These are phyloP conservation scores for Dipteronia sinensis DNA, from an alignment of 345 rosid genomes.

Conservation along the genomic window DNA sequence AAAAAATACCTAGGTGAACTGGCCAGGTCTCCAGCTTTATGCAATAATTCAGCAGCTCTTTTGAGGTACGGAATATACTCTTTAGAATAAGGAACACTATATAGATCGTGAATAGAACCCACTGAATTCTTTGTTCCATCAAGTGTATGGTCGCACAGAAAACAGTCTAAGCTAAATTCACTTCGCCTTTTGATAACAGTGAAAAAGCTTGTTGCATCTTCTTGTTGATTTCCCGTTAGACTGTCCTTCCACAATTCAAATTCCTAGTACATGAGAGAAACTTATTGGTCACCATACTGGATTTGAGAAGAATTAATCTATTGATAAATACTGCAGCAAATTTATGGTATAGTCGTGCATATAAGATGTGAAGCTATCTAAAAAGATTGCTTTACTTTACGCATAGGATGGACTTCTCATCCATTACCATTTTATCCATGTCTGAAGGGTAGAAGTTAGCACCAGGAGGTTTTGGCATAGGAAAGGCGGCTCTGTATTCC, in stretches of 20 bases:
- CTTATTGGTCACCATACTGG: conserved; percentile 15
- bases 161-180: conserved; percentile 50
- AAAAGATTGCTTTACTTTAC: conserved; percentile 9
- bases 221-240: conserved; percentile 55
- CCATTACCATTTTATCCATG: conserved; percentile 81
- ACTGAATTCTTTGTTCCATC: conserved; percentile 31
- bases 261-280: conserved; percentile 53
- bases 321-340: conserved; percentile 1
- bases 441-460: conserved; percentile 97
- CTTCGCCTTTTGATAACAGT: conserved; percentile 69
- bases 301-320: conserved; percentile 15
- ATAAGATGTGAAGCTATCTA: background rate
- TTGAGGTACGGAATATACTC: conserved; percentile 65
- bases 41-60: conserved; percentile 73
- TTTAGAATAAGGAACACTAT: conserved; percentile 62
- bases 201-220: conserved; percentile 73
- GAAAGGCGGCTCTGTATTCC: conserved; percentile 83
- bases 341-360: background rate
- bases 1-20: conserved; percentile 62
- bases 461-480: conserved; percentile 78
- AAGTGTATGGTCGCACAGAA: conserved; percentile 32
- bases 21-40: conserved; percentile 78
- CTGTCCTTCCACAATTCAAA: conserved; percentile 66
- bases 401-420: conserved; percentile 1
- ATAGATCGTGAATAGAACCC: conserved; percentile 51